phyloP scores from a whole-genome alignment of 768 basidiomycete genomes.

The Strobilomyces dryophilus region DNA sequence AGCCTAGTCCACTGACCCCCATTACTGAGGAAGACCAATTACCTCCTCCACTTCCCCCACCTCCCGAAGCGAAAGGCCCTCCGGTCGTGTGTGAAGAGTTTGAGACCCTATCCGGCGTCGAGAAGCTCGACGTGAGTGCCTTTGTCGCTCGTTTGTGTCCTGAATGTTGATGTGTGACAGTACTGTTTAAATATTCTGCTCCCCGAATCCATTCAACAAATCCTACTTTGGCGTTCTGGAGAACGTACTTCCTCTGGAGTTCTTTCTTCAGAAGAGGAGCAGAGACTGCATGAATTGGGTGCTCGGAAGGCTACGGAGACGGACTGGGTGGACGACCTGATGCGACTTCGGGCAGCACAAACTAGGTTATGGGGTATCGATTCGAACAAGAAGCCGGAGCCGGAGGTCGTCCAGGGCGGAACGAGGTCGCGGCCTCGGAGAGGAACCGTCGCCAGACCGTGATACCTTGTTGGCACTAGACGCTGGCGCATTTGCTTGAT shows the following conservation, averaged over 20 bases:
- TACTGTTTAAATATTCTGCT: conserved; percentile 71
- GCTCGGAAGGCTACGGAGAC: conserved; percentile 44
- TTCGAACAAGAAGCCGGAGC: conserved; percentile 29
- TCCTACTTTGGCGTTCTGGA: conserved; percentile 70
- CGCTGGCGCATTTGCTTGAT: conserved; percentile 9
- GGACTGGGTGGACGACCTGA: conserved; percentile 69
- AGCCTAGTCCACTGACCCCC: conserved; percentile 22
- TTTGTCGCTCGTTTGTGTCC: not conserved
- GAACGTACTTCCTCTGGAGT: conserved; percentile 48
- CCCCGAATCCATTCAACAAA: conserved; percentile 66
- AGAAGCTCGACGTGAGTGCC: conserved; percentile 48
- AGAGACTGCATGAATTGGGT: conserved; percentile 47
- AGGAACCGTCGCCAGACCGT: conserved; percentile 18
- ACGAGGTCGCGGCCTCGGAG: conserved; percentile 29
- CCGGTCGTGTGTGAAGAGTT: conserved; percentile 41
- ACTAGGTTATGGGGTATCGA: conserved; percentile 37
- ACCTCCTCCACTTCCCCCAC: not conserved
- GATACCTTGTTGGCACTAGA: not conserved
- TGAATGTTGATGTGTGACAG: conserved; percentile 31
- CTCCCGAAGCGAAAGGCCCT: not conserved
- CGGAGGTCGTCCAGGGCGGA: conserved; percentile 17
- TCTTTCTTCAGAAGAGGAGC: conserved; percentile 52
- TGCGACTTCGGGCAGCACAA: conserved; percentile 35
- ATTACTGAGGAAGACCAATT: conserved; percentile 10
- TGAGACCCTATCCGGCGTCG: conserved; percentile 39